Evolutionary conservation across 2,329 filamentous ascomycete genomes (phyloP).

Genomic region (Talaromyces sp.): DNA sequence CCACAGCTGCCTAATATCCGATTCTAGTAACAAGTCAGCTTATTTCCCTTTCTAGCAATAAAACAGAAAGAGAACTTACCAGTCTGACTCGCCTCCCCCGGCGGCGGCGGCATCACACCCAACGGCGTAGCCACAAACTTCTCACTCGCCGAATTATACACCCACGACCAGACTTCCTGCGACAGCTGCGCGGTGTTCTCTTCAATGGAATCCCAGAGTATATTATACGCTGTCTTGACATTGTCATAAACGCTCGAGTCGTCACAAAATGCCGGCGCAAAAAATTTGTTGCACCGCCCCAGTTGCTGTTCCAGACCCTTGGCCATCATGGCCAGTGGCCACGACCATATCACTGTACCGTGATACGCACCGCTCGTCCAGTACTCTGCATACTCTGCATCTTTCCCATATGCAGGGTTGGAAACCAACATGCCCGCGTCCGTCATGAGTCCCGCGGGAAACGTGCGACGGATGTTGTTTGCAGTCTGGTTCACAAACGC

Average conservation of each 20-base stretch:
- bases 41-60: not conserved
- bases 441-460: constrained; percentile 54
- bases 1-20: constrained; percentile 53
- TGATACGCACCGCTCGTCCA: constrained; percentile 57
- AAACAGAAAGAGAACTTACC: constrained; percentile 13
- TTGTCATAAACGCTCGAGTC: constrained; percentile 40
- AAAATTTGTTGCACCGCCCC: constrained; percentile 38
- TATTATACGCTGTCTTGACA: constrained; percentile 50
- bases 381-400: constrained; percentile 42
- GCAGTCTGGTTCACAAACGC: constrained; percentile 53
- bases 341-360: constrained; percentile 60
- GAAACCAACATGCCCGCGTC: constrained; percentile 54
- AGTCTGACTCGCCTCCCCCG: constrained; percentile 35
- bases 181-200: constrained; percentile 48
- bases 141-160: constrained; percentile 39
- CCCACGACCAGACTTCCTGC: constrained; percentile 60
- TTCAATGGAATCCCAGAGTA: constrained; percentile 57
- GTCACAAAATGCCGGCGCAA: constrained; percentile 46
- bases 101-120: constrained; percentile 45
- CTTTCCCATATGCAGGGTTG: constrained; percentile 53
- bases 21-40: constrained; percentile 30
- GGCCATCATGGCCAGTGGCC: constrained; percentile 61
- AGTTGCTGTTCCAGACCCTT: constrained; percentile 55
- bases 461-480: constrained; percentile 51
- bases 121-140: constrained; percentile 46